These are phyloP conservation scores for Magnolia kwangsiensis DNA, from an alignment of 164 flowering plant genomes.

Conservation along the genomic window DNA sequence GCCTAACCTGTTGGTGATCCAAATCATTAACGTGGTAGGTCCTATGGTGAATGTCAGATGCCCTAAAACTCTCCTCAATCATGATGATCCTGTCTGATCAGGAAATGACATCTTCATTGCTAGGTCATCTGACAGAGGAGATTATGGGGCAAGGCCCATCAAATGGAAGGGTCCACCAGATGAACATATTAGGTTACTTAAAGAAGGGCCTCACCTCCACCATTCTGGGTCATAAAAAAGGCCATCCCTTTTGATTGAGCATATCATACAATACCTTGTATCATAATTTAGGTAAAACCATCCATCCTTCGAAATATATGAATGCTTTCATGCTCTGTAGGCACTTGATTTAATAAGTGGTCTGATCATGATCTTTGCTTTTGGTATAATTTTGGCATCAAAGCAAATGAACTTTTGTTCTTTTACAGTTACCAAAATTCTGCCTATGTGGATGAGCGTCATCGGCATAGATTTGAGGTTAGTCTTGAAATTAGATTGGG, in stretches of 20 bases:
- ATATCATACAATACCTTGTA: neutral
- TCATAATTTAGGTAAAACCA: neutral
- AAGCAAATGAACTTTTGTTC: neutral
- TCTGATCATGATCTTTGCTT: neutral
- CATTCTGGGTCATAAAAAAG: neutral
- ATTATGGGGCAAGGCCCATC: neutral
- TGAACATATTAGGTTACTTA: neutral
- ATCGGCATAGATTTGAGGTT: constrained; percentile 98
- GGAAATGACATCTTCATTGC: too few relatives aligned
- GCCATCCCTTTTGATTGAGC: neutral
- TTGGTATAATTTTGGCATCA: too few relatives aligned
- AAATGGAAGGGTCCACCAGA: neutral
- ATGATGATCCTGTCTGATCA: too few relatives aligned
- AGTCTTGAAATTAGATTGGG: neutral
- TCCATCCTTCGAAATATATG: neutral
- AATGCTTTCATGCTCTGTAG: neutral
- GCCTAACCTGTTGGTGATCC: too few relatives aligned
- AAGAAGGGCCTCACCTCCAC: neutral
- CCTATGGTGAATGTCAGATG: too few relatives aligned
- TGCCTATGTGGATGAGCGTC: constrained; percentile 84
- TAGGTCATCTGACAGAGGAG: too few relatives aligned
- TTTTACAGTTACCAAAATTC: constrained; percentile 55
- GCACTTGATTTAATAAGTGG: neutral
- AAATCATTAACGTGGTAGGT: too few relatives aligned
- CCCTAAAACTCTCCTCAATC: too few relatives aligned